Percentiles rank a stretch among this genome's conserved stretches.
These are phyloP conservation scores for Blastobotrys aristatus DNA, from an alignment of 1,139 yeast genomes.

Conservation along the genomic window DNA sequence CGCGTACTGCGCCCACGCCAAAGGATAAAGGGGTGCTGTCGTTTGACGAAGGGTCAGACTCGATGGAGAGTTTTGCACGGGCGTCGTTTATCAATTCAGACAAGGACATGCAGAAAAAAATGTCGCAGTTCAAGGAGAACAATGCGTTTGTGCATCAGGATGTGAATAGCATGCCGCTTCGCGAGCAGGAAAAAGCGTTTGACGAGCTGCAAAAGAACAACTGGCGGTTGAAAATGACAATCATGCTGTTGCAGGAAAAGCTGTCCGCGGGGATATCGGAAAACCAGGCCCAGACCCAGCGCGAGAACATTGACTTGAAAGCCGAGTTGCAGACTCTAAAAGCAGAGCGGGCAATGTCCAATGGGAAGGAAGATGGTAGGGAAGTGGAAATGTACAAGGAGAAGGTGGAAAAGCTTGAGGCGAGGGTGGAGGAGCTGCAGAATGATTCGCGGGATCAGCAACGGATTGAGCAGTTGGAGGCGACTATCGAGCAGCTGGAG, in stretches of 20 bases:
- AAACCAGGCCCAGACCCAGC: conserved; percentile 17
- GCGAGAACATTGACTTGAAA: conserved; percentile 22
- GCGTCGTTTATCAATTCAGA: conserved; percentile 5
- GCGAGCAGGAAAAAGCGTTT: conserved; percentile 35
- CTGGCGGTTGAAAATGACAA: conserved; percentile 54
- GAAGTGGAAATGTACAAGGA: conserved; percentile 3
- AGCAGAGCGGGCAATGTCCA: conserved; percentile 15
- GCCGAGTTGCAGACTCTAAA: conserved; percentile 21
- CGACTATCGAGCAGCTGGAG: conserved; percentile 6
- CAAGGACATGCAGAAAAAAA: conserved; percentile 8
- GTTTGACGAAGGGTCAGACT: conserved; percentile 14
- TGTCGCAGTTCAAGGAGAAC: neutral
- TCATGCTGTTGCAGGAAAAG: conserved; percentile 19
- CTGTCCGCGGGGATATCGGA: conserved; percentile 20
- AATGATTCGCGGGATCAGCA: conserved; percentile 12
- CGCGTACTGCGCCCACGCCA: neutral
- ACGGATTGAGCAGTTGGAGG: conserved; percentile 11
- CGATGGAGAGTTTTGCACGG: conserved; percentile 15
- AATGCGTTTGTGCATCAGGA: conserved; percentile 5
- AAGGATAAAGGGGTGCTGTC: conserved; percentile 14
- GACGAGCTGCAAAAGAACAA: conserved; percentile 54
- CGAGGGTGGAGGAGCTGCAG: conserved; percentile 12
- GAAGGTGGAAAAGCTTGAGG: conserved; percentile 10
- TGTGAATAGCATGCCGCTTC: conserved; percentile 22
- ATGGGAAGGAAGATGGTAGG: neutral